Evolutionary conservation across 495 filamentous ascomycete genomes (phyloP).

Genomic region (Pyrenula aspistea): DNA sequence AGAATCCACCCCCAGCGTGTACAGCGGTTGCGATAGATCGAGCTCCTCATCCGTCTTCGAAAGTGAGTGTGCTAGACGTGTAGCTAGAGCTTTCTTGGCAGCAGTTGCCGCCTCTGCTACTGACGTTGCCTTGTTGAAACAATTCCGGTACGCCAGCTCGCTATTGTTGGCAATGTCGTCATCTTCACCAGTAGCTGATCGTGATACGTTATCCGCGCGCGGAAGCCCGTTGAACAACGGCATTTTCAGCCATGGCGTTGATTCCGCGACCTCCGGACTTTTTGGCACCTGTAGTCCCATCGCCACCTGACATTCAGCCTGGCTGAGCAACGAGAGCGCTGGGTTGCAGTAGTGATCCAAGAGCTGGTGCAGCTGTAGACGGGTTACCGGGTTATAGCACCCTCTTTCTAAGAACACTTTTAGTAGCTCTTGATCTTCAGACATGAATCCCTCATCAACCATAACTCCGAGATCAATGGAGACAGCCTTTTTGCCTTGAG

Average conservation of each 20-base stretch:
- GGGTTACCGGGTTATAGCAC: neutral
- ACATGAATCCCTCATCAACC: slow-evolving; percentile 9
- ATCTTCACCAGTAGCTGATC: neutral
- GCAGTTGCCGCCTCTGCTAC: slow-evolving; percentile 15
- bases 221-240: too few species aligned
- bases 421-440: slow-evolving; percentile 5
- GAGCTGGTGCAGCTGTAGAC: slow-evolving; percentile 14
- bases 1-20: slow-evolving; percentile 27
- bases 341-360: slow-evolving; percentile 19
- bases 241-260: slow-evolving; percentile 15
- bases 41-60: slow-evolving; percentile 26
- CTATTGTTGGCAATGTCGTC: too few species aligned
- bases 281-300: slow-evolving; percentile 14
- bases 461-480: slow-evolving; percentile 18
- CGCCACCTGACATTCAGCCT: slow-evolving; percentile 8
- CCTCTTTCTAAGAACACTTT: slow-evolving; percentile 6
- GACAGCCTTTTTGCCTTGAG: slow-evolving; percentile 8
- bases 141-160: too few species aligned
- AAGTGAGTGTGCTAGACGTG: slow-evolving; percentile 14
- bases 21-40: slow-evolving; percentile 17
- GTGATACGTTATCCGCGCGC: neutral
- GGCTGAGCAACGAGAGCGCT: neutral
- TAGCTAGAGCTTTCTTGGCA: slow-evolving; percentile 11
- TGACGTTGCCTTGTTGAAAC: slow-evolving; percentile 3
- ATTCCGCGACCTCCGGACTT: slow-evolving; percentile 9